Conservation (phyloP, 306 rosid species). For the Quercus suber region DNA sequence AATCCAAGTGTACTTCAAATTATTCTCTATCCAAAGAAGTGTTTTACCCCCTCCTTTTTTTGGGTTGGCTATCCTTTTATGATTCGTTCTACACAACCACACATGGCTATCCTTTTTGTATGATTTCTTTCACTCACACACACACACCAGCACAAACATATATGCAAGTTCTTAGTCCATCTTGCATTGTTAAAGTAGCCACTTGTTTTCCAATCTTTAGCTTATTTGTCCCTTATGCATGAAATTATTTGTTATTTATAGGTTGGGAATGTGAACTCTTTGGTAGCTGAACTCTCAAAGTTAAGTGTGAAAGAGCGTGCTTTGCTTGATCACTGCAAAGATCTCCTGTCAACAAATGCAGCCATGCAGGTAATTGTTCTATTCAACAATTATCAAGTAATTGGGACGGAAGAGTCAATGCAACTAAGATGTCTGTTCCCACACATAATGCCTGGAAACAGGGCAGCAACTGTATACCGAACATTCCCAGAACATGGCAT, state of each 20-base stretch:
- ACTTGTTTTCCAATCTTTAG: neutral
- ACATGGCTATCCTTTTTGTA: neutral
- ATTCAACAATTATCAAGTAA: neutral
- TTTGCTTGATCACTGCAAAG: conserved; percentile 74
- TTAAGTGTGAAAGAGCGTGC: conserved; percentile 65
- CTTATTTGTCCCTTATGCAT: conserved; percentile 5
- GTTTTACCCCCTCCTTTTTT: neutral
- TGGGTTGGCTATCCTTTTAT: neutral
- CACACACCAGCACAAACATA: too few relatives aligned
- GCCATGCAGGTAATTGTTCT: conserved; percentile 62
- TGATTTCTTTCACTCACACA: too few relatives aligned
- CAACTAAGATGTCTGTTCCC: neutral
- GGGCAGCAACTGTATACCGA: neutral
- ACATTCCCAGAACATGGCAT: neutral
- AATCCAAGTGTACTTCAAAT: neutral
- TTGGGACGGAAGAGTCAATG: too few relatives aligned
- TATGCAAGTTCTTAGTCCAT: neutral
- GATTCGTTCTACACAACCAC: too few relatives aligned
- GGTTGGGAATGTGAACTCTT: conserved; percentile 70
- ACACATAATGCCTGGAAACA: neutral
- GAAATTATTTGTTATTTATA: conserved; percentile 39
- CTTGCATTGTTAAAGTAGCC: neutral
- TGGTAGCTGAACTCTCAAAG: conserved; percentile 61
- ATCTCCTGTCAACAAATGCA: conserved; percentile 62
- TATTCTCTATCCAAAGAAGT: neutral